Evolutionary conservation across 1,139 yeast species (phyloP).

Genomic region (Debaryomycetaceae sp.): DNA sequence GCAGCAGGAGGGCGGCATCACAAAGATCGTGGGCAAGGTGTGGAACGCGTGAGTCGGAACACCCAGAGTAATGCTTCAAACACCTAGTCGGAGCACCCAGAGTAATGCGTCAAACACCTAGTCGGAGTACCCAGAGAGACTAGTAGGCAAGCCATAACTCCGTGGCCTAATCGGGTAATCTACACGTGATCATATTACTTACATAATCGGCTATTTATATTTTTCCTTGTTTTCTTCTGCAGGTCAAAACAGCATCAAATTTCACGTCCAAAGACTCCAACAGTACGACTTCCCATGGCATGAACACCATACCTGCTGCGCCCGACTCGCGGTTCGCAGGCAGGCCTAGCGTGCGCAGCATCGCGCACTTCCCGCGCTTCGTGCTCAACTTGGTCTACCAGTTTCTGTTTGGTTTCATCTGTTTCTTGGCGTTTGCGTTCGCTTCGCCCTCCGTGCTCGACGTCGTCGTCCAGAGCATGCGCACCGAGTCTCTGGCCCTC

Average conservation of each 20-base stretch:
- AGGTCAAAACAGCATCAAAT: no score
- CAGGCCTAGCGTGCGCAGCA: slow-evolving; percentile 1
- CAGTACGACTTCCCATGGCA: no score
- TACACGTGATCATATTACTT: no score
- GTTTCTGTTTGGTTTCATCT: slow-evolving; percentile 40
- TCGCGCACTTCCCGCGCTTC: slow-evolving; percentile 22
- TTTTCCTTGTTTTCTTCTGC: no score
- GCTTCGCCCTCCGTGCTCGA: slow-evolving; percentile 66
- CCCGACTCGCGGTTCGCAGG: background rate
- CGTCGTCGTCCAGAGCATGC: slow-evolving; percentile 54
- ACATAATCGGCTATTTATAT: no score
- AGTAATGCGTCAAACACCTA: no score
- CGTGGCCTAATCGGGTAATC: no score
- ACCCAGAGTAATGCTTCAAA: no score
- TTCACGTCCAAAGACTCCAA: no score
- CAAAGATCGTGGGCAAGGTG: slow-evolving; percentile 23
- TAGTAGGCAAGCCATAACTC: no score
- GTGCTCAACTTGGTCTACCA: slow-evolving; percentile 44
- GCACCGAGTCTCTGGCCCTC: slow-evolving; percentile 44
- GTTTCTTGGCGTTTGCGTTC: slow-evolving; percentile 33
- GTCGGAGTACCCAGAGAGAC: background rate
- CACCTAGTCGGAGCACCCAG: slow-evolving; percentile 1
- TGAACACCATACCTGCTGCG: no score
- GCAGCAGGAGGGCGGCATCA: slow-evolving; percentile 41
- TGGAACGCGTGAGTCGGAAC: slow-evolving; percentile 23